A percentile compares a stretch with the other conserved stretches of the same genome.
Evolutionary conservation across 148 eudicot genomes (phyloP).

Genomic region (Agrostemma githago): DNA sequence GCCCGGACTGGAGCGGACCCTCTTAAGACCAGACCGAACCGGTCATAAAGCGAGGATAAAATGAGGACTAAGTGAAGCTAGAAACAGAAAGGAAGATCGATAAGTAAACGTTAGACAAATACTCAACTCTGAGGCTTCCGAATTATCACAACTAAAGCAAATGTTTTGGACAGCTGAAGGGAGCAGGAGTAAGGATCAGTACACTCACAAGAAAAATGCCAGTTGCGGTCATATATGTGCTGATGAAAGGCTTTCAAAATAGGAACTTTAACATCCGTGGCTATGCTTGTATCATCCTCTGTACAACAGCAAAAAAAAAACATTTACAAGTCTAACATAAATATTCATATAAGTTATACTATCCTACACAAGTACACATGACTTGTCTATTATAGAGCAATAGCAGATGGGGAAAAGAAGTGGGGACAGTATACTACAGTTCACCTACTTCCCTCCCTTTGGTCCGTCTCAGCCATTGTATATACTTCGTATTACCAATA

Average conservation of each 20-base stretch:
- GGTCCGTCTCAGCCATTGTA: too few relatives aligned
- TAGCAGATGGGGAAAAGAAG: not conserved
- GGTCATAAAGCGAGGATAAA: not conserved
- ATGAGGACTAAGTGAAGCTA: not conserved
- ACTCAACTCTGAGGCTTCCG: not conserved
- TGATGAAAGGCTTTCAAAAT: constrained; percentile 73
- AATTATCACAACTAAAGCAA: not conserved
- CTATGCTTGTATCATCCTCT: constrained; percentile 98
- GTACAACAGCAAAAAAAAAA: constrained; percentile 20
- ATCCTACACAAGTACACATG: too few relatives aligned
- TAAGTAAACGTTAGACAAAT: not conserved
- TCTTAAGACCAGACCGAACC: too few relatives aligned
- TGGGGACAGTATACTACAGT: not conserved
- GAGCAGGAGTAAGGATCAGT: constrained; percentile 10
- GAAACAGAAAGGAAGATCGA: not conserved
- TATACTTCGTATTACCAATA: too few relatives aligned
- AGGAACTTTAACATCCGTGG: constrained; percentile 78
- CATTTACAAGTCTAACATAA: not conserved
- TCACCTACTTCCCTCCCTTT: too few relatives aligned
- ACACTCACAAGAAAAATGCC: constrained; percentile 92
- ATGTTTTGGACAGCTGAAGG: not conserved
- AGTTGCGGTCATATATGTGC: constrained; percentile 67
- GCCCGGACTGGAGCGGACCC: too few relatives aligned
- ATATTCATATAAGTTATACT: not conserved
- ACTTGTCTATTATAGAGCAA: not conserved